Evolutionary conservation across 2,329 filamentous ascomycete genomes (phyloP), one percentile per base, ranked within the genome.

Genomic region (Pleurostoma richardsiae): DNA sequence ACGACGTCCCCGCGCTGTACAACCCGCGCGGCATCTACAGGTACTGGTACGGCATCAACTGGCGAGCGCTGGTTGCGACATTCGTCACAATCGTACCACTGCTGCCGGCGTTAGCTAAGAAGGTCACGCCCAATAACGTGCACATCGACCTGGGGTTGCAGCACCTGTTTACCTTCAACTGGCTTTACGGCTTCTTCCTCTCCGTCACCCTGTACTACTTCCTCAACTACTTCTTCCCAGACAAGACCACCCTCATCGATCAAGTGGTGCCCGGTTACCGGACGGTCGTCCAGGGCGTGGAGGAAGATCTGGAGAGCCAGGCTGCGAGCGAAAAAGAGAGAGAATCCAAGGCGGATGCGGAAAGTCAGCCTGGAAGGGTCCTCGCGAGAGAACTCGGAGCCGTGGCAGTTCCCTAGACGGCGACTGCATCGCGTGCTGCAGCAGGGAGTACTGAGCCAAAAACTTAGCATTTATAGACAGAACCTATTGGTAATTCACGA

Each of bases 111-210:
- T 30, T 43, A 4, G 41, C 41, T 30, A 29, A 43, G 29, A 30
- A 43, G 10, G 41, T 43, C 29, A 43, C 41, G 11, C 41, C 41
- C n/a, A n/a, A 40, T 31, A 48, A 38, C 33, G 46, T 50, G 10
- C 28, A 31, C 39, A 50, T 52, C 33, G 28, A 33, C 39, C 33
- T 50, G 46, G 54, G 38, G 11, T 53, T 46, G 38, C 51, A 43
- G 49, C 52, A 58, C 36, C 47, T 58, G 11, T 58, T 54, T 45
- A 52, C 51, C 29, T 48, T 58, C 42, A 56, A 56, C 40, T 57
- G 55, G 55, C 50, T 58, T 3, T 44, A 59, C 33, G 47, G 50
- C 30, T 50, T 52, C 39, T 29, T 48, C 26, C 28, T 45, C 19
- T 47, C 48, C 42, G 28, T 44, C 7, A 39, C 40, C 30, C 26